Conservation (phyloP, 495 filamentous ascomycete genomes). For the Tetracladium marchalianum region DNA sequence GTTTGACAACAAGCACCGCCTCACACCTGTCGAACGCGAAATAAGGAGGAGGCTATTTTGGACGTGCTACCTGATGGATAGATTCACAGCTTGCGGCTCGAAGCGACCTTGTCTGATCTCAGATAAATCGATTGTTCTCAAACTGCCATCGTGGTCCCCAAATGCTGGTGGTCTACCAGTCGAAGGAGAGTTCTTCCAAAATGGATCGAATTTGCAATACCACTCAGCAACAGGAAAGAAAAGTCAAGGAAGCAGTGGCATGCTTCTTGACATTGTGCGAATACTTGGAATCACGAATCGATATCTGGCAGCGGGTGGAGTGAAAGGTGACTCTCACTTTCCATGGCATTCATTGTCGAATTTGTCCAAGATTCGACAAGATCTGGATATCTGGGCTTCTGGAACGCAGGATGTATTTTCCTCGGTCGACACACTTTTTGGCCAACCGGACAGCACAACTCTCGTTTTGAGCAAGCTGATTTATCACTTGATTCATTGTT, state of each 20-base stretch:
- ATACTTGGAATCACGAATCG: constrained; percentile 75
- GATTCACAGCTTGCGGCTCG: constrained; percentile 68
- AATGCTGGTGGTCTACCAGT: constrained; percentile 19
- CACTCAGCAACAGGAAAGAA: constrained; percentile 48
- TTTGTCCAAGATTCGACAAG: constrained; percentile 75
- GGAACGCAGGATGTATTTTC: constrained; percentile 67
- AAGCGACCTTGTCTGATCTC: constrained; percentile 66
- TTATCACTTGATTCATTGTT: constrained; percentile 74
- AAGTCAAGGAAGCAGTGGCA: constrained; percentile 51
- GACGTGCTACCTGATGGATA: constrained; percentile 75
- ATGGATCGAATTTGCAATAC: constrained; percentile 26
- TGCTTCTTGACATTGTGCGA: constrained; percentile 74
- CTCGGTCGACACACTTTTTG: constrained; percentile 50
- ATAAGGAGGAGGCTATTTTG: constrained; percentile 69
- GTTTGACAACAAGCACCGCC: constrained; percentile 40
- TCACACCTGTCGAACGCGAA: constrained; percentile 51
- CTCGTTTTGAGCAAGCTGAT: constrained; percentile 74
- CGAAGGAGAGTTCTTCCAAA: constrained; percentile 69
- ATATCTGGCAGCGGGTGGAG: constrained; percentile 74
- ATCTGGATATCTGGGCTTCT: constrained; percentile 75
- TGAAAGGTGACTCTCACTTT: constrained; percentile 81
- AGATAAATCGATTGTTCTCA: constrained; percentile 62
- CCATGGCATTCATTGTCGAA: constrained; percentile 81
- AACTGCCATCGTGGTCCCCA: constrained; percentile 46
- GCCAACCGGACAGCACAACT: constrained; percentile 64